Percentiles rank a stretch among this genome's conserved stretches.
These are phyloP conservation scores for Pichia scutulata DNA, from an alignment of 805 yeast genomes.

Conservation along the genomic window DNA sequence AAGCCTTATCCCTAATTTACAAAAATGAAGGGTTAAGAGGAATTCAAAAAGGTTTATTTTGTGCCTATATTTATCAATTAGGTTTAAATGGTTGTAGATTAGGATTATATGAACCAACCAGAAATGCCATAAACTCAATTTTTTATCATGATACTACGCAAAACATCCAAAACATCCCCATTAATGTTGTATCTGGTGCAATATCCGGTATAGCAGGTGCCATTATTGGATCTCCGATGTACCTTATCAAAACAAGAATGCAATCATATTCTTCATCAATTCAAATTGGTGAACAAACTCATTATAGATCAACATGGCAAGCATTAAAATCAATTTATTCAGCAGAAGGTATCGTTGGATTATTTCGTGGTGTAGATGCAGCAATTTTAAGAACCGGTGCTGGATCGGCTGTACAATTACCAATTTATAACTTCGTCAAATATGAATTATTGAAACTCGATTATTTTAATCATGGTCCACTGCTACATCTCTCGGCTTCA, in stretches of 20 bases:
- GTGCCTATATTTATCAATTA: slow-evolving; percentile 87
- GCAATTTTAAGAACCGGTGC: slow-evolving; percentile 92
- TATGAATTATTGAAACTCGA: slow-evolving; percentile 46
- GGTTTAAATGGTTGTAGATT: slow-evolving; percentile 91
- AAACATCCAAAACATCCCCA: slow-evolving; percentile 38
- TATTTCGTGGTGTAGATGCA: slow-evolving; percentile 89
- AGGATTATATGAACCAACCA: slow-evolving; percentile 87
- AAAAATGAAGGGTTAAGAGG: slow-evolving; percentile 83
- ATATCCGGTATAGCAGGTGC: slow-evolving; percentile 87
- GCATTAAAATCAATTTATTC: slow-evolving; percentile 59
- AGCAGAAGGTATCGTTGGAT: slow-evolving; percentile 68
- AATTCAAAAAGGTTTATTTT: slow-evolving; percentile 77
- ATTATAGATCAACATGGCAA: slow-evolving; percentile 60
- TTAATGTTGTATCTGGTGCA: slow-evolving; percentile 77
- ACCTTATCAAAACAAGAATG: slow-evolving; percentile 91
- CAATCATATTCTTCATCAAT: slow-evolving; percentile 71
- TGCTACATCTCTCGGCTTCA: slow-evolving; percentile 64
- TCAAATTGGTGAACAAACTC: slow-evolving; percentile 87
- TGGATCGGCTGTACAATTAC: slow-evolving; percentile 92
- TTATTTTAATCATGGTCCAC: slow-evolving; percentile 53
- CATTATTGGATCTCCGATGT: slow-evolving; percentile 81
- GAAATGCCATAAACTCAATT: slow-evolving; percentile 48
- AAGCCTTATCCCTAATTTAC: slow-evolving; percentile 67
- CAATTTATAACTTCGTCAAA: slow-evolving; percentile 78
- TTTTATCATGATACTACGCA: slow-evolving; percentile 47